These are phyloP conservation scores for Mucor velutinosus DNA, from an alignment of 371 early-diverging fungal species.

Conservation along the genomic window DNA sequence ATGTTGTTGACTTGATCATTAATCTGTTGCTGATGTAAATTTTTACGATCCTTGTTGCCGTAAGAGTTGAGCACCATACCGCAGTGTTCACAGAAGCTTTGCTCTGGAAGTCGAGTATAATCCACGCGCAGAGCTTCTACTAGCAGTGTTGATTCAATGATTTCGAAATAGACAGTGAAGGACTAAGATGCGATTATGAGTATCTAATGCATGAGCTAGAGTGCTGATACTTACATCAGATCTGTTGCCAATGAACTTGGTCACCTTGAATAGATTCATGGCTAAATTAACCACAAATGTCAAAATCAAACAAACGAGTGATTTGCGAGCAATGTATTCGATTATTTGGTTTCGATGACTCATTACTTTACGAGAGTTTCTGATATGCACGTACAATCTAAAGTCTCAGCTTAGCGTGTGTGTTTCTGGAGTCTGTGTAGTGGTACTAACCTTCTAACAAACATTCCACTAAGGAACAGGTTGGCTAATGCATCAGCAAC, in stretches of 20 bases:
- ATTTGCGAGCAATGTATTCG: conserved; percentile 51
- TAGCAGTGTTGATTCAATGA: conserved; percentile 45
- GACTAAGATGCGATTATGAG: conserved; percentile 18
- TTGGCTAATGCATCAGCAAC: conserved; percentile 43
- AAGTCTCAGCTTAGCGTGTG: not conserved
- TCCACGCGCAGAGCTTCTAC: conserved; percentile 50
- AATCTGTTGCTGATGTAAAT: not conserved
- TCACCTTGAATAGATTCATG: conserved; percentile 49
- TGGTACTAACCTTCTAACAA: conserved; percentile 41
- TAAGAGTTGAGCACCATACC: conserved; percentile 29
- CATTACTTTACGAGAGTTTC: conserved; percentile 30
- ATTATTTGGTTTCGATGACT: conserved; percentile 40
- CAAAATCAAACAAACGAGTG: conserved; percentile 38
- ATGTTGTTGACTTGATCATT: conserved; percentile 1
- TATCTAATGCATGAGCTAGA: not conserved
- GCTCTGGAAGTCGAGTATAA: conserved; percentile 25
- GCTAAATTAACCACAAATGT: conserved; percentile 41
- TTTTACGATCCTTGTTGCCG: conserved; percentile 10
- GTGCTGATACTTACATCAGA: conserved; percentile 37
- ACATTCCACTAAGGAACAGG: conserved; percentile 51
- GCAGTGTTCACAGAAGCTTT: conserved; percentile 44
- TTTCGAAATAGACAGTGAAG: conserved; percentile 44
- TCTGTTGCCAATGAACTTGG: conserved; percentile 38
- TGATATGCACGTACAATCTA: conserved; percentile 44
- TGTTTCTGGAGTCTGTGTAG: not conserved